A percentile compares a stretch with the other conserved stretches of the same genome.
Conservation (phyloP, 495 filamentous ascomycete species). For the Penicillium malachiteum region DNA sequence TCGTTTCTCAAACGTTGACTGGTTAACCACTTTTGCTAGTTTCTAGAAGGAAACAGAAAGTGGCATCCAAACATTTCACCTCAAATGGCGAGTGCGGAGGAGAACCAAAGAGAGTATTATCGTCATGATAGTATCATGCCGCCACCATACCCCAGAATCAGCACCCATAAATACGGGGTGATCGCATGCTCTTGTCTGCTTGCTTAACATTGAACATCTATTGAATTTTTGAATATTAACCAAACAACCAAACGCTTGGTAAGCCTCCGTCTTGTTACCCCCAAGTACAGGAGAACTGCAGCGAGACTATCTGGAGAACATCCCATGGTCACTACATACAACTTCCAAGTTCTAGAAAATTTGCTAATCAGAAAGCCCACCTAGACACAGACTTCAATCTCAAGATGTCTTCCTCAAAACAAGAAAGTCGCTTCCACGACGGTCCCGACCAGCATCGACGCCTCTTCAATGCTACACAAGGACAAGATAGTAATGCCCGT, state of each 20-base stretch:
- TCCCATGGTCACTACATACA: too few species aligned
- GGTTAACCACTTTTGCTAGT: background rate
- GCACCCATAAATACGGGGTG: background rate
- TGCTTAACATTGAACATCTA: background rate
- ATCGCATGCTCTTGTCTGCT: background rate
- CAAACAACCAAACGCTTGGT: background rate
- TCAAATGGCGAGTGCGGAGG: constrained; percentile 18
- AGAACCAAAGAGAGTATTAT: constrained; percentile 16
- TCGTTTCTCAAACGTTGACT: constrained; percentile 1
- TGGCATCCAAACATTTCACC: constrained; percentile 11
- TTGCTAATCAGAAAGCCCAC: too few species aligned
- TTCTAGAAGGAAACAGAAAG: constrained; percentile 16
- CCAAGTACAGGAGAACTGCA: too few species aligned
- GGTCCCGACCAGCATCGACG: constrained; percentile 23
- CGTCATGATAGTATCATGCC: constrained; percentile 28
- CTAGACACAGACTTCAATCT: background rate
- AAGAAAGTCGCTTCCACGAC: constrained; percentile 28
- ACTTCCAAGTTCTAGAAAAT: too few species aligned
- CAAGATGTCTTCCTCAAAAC: constrained; percentile 35
- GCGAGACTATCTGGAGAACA: too few species aligned
- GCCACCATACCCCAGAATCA: constrained; percentile 23
- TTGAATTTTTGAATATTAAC: background rate
- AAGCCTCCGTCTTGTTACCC: background rate
- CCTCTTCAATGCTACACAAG: constrained; percentile 21
- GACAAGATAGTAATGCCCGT: constrained; percentile 13